Percentiles rank a stretch among this genome's conserved stretches.
Conservation (phyloP, 345 rosid genomes). For the Melaleuca quinquenervia region DNA sequence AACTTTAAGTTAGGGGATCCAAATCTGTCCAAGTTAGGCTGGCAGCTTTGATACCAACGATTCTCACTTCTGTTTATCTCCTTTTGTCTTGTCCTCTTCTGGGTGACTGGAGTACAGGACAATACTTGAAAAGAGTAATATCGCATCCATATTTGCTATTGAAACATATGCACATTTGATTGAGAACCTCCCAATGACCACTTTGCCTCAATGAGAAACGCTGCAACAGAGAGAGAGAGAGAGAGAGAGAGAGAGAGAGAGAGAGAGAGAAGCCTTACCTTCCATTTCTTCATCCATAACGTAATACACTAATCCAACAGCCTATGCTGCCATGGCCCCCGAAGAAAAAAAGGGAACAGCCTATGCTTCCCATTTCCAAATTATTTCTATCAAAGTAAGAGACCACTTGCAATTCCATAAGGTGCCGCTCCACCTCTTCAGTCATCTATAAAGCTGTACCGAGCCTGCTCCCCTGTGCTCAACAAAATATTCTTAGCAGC, state of each 20-base stretch:
- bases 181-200: not conserved
- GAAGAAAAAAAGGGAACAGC: not conserved
- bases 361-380: not conserved
- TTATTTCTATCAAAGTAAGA: not conserved
- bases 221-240: not conserved
- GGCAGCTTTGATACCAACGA: not conserved
- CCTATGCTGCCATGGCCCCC: not conserved
- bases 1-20: too few relatives aligned
- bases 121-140: not conserved
- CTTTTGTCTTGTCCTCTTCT: not conserved
- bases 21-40: not conserved
- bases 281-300: not conserved
- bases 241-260: not conserved
- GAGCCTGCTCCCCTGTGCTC: conserved; percentile 42
- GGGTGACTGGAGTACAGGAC: not conserved
- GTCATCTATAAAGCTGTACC: conserved; percentile 52
- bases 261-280: not conserved
- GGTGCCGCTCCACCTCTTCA: conserved; percentile 4
- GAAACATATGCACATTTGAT: not conserved
- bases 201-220: not conserved
- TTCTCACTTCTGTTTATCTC: not conserved
- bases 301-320: not conserved
- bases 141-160: not conserved
- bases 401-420: not conserved
- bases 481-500: conserved; percentile 50